Base-by-base conservation (phyloP, 2,329 filamentous ascomycete genomes). In the Pseudocercospora fuligena region DNA sequence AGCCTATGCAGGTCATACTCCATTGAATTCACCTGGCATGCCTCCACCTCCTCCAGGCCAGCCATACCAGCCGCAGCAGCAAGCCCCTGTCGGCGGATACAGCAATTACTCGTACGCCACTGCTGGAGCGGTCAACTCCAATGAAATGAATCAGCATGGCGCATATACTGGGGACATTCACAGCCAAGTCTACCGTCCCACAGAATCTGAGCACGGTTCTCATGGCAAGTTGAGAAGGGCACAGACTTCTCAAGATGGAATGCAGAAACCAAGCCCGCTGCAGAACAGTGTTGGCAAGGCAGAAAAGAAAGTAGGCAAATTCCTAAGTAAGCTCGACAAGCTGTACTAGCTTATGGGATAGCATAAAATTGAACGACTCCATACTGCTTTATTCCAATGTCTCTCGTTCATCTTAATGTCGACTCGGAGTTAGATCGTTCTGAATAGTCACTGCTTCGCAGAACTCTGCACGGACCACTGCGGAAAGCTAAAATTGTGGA, bases 131-230 rank as follows among this genome's bases (percentile, higher is more conserved):
- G 72, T 71, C 64, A 67, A 66, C 4, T 25, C 62, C 3, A 66
- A 63, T 9, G 53, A 66, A 4, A 61, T 71, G 5, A 72, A 72
- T n/a, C 63, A 69, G 19, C 66, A 72, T 19, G 78, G 80, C 6
- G 75, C 75, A 3, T 91, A 90, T 66, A 68, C 63, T 3, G 75
- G 73, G 21, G 77, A 79, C 7, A 79, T 92, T 49, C 91, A 93
- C 73, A 85, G 88, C 73, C 90, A 92, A 77, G 79, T 88, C 19
- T 93, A 93, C 75, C 80, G 87, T 63, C 91, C 91, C 1, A 90
- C 87, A 5, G 88, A 91, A 76, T 79, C 80, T 5, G 90, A 92
- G 36, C 19, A 49, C 14, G 40, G 40, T 56, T 40, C 61, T 31
- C 61, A 60, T 25, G 59, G 40, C 11, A 64, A 59, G 14, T 25